Evolutionary conservation across 768 basidiomycete species (phyloP).

Genomic region (Tricholoma furcatifolium): DNA sequence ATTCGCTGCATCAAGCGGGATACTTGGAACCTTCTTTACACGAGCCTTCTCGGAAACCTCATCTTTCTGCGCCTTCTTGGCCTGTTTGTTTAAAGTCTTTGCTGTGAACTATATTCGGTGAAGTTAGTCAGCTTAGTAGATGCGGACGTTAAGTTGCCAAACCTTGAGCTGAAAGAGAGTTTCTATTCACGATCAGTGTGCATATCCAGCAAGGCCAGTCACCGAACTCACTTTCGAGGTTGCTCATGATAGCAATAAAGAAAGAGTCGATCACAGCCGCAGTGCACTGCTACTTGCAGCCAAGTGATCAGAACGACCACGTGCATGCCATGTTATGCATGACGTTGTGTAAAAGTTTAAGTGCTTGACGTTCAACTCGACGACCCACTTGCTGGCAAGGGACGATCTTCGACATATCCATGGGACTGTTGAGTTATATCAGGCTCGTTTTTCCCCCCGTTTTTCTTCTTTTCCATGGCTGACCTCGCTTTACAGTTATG

Average conservation of each 20-base stretch:
- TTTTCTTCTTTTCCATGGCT: neutral
- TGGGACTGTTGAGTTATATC: slow-evolving; percentile 60
- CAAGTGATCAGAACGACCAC: slow-evolving; percentile 16
- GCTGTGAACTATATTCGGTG: slow-evolving; percentile 82
- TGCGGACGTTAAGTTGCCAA: slow-evolving; percentile 10
- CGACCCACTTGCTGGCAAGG: slow-evolving; percentile 11
- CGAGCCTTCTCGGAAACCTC: slow-evolving; percentile 85
- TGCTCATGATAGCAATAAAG: slow-evolving; percentile 54
- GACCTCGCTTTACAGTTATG: slow-evolving; percentile 49
- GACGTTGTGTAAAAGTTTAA: neutral
- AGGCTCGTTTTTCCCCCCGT: slow-evolving; percentile 38
- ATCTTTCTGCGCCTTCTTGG: slow-evolving; percentile 97
- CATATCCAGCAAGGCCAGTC: neutral
- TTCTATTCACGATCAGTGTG: slow-evolving; percentile 55
- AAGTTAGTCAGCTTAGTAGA: neutral
- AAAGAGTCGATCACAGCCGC: slow-evolving; percentile 9
- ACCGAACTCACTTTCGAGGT: slow-evolving; percentile 78
- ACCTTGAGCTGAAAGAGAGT: slow-evolving; percentile 99
- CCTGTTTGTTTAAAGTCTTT: slow-evolving; percentile 90
- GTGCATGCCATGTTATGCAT: slow-evolving; percentile 8
- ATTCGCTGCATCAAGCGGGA: neutral
- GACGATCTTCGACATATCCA: slow-evolving; percentile 20
- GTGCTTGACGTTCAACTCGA: neutral
- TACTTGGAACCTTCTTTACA: slow-evolving; percentile 77
- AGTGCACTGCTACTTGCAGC: neutral